Percentiles rank a stretch among this genome's conserved stretches.
Conservation (phyloP, 106 monocot genomes). For the Platanthera guangdongensis region DNA sequence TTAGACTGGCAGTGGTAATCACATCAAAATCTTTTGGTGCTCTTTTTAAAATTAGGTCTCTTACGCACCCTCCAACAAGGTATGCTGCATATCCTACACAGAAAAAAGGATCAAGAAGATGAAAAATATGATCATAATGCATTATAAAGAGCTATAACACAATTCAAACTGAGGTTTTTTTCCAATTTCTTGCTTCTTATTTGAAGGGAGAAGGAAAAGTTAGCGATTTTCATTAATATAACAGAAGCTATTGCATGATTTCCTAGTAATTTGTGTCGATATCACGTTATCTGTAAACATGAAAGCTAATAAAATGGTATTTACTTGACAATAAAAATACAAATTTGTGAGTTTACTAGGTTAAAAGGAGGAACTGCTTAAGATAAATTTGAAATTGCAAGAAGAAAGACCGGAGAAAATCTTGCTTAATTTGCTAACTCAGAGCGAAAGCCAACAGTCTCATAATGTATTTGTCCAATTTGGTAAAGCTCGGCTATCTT, state of each 20-base stretch:
- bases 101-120: neutral
- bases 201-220: neutral
- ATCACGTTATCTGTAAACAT: neutral
- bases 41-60: slow-evolving; percentile 76
- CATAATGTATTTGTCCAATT: too few relatives aligned
- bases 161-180: neutral
- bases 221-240: neutral
- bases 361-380: neutral
- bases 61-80: slow-evolving; percentile 97
- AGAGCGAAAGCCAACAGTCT: neutral
- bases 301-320: neutral
- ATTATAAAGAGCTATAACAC: neutral
- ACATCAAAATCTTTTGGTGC: slow-evolving; percentile 96
- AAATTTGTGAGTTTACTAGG: neutral
- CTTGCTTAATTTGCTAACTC: neutral
- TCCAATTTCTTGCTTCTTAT: neutral
- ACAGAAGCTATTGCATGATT: neutral
- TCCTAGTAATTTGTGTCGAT: neutral
- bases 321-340: neutral
- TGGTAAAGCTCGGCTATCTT: too few relatives aligned
- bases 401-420: neutral
- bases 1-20: slow-evolving; percentile 67
- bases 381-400: neutral
- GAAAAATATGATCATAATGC: neutral
- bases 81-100: slow-evolving; percentile 69